phyloP scores from a whole-genome alignment of 306 rosid species.

The Oxytropis ochrocephala region DNA sequence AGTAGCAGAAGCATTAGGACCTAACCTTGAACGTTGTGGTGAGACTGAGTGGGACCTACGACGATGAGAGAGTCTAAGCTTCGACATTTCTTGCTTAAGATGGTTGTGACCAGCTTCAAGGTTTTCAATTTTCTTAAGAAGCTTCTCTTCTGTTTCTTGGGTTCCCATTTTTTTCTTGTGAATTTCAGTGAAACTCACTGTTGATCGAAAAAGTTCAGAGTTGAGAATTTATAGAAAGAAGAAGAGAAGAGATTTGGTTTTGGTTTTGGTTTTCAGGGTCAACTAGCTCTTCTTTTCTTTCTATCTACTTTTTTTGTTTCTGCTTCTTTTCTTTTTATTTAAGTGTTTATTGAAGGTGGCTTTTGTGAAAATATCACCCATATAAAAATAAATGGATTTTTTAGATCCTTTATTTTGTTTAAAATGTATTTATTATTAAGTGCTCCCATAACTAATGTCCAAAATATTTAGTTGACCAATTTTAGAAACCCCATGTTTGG shows the following conservation, averaged over 20 bases:
- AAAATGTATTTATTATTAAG: no score
- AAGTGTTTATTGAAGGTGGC: no score
- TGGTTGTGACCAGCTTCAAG: slow-evolving; percentile 79
- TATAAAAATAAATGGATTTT: no score
- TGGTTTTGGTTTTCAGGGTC: not conserved
- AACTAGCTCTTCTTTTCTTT: not conserved
- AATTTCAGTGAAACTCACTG: not conserved
- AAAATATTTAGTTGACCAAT: no score
- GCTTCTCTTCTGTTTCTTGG: slow-evolving; percentile 52
- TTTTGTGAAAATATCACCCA: not conserved
- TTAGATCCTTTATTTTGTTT: no score
- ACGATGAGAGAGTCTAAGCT: slow-evolving; percentile 44
- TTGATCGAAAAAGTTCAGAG: not conserved
- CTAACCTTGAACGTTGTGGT: slow-evolving; percentile 72
- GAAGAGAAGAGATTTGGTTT: not conserved
- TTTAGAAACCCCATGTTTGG: no score
- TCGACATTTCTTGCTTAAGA: slow-evolving; percentile 73
- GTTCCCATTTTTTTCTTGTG: slow-evolving; percentile 40
- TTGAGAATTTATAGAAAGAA: not conserved
- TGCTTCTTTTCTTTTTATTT: not conserved
- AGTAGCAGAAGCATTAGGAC: not conserved
- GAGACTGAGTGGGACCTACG: slow-evolving; percentile 78
- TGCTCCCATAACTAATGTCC: no score
- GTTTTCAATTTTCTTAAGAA: slow-evolving; percentile 69
- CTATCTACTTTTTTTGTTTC: not conserved